Base-by-base conservation (phyloP, 352 stramenopile genomes). In the Pythium phragmitis region DNA sequence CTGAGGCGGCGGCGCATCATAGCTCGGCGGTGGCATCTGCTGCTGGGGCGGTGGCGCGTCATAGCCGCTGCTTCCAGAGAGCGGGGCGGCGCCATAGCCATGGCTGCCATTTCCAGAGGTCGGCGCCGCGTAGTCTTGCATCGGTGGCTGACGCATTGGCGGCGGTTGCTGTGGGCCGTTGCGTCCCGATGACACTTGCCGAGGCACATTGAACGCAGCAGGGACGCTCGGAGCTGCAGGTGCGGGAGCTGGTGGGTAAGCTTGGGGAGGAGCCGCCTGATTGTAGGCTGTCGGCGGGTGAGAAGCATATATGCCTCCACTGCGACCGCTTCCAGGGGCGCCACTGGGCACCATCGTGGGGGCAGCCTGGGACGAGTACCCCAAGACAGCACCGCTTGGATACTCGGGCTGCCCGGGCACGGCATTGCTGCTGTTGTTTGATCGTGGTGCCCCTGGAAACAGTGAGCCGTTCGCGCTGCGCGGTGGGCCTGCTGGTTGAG, bases 391-490 rank as follows among this genome's bases (percentile, higher is more conserved):
- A n/a, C 48, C 68, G 56, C 63, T 66, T 28, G 70, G 70, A 28
- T 77, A 77, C 28, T 73, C 55, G 34, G 73, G 63, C n/a, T 46
- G 41, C 8, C 37, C 23, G 21, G 52, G 37, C 1, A 48, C 37
- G 39, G 34, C 34, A 39, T 13, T 39, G 34, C 57, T 70, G 33
- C 67, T 63, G 42, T 57, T 74, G 23, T 37, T 66, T 33, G 73
- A 75, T 7, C 63, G 69, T 39, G 69, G 69, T 2, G 67, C 71
- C 21, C 75, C 75, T 33, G 67, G 75, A 57, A 84, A 84, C 19
- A 84, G 50, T 12, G 62, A 74, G 8, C 58, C 65, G 45, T 59
- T 77, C 13, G 43, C 28, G 34, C 60, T 69, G 36, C 53, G 65
- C 26, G 68, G 67, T 39, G 49, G 58, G 0, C 51, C 37, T 11